phyloP scores from a whole-genome alignment of 2,329 filamentous ascomycete genomes.

The Tolypocladium amazonense region DNA sequence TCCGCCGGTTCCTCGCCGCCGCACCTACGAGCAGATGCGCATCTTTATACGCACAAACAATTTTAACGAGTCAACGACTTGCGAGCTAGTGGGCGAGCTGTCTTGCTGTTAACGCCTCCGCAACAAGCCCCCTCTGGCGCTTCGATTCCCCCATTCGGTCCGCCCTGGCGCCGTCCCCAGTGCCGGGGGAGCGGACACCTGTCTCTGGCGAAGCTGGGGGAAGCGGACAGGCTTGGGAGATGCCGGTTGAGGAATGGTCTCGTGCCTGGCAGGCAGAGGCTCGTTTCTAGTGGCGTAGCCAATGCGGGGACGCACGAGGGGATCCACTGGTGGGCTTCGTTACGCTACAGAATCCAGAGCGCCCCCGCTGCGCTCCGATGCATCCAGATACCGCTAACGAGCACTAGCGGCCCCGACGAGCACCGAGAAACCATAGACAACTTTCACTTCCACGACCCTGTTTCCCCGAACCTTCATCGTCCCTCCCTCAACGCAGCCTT shows the following conservation, averaged over 20 bases:
- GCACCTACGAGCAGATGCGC: not conserved
- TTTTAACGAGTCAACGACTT: not conserved
- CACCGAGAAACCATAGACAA: not conserved
- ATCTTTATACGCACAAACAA: not conserved
- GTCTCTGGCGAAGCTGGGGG: not conserved
- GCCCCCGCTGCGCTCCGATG: not conserved
- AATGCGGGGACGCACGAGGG: not conserved
- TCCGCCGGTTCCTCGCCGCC: not conserved
- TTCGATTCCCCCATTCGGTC: not conserved
- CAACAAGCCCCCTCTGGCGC: not conserved
- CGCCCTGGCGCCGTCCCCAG: not conserved
- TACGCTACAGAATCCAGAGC: not conserved
- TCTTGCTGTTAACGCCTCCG: not conserved
- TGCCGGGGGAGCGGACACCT: not conserved
- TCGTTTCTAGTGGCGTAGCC: not conserved
- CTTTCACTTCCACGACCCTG: not conserved
- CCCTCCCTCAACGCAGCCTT: not conserved
- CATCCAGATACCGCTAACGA: not conserved
- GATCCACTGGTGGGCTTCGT: not conserved
- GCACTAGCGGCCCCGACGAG: not conserved
- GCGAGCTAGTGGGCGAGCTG: not conserved
- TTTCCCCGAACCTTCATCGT: not conserved
- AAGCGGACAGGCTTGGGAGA: not conserved
- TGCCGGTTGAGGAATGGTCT: not conserved
- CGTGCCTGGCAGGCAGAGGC: not conserved